phyloP scores from a whole-genome alignment of 139 green algal species.

The Chlorella sp. region DNA sequence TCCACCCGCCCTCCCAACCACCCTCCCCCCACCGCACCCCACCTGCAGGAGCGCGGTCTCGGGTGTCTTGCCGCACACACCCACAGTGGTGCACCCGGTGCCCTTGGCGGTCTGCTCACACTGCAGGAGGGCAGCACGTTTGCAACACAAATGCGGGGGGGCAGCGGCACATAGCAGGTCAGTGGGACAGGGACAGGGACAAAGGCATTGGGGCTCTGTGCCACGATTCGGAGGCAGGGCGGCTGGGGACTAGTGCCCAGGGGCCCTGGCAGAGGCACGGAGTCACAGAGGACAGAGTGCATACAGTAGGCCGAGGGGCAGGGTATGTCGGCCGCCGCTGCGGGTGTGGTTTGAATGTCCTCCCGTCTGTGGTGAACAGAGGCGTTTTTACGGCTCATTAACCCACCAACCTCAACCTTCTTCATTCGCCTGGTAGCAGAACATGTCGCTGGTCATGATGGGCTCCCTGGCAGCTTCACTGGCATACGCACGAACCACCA shows the following conservation, averaged over 20 bases:
- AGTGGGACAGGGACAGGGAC: not conserved
- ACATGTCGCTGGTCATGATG: not conserved
- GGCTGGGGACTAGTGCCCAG: too few species aligned
- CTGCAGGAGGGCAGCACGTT: not conserved
- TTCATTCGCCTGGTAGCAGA: not conserved
- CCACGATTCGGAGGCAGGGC: not conserved
- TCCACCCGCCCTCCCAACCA: not conserved
- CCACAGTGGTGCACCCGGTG: constrained; percentile 29
- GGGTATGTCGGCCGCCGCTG: not conserved
- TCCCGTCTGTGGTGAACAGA: not conserved
- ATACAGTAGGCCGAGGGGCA: not conserved
- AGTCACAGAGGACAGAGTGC: not conserved
- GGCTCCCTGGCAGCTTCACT: not conserved
- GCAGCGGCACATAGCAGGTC: too few species aligned
- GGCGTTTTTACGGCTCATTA: not conserved
- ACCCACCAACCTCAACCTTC: not conserved
- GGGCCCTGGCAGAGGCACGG: too few species aligned
- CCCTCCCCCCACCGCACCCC: not conserved
- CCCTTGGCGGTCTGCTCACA: constrained; percentile 20
- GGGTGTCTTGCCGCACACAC: constrained; percentile 34
- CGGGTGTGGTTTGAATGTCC: too few species aligned
- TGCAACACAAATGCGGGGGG: too few species aligned
- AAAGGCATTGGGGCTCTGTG: not conserved
- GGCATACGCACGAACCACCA: not conserved
- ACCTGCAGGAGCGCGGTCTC: constrained; percentile 19